Percentiles rank a stretch among this genome's conserved stretches.
Evolutionary conservation across 2,329 filamentous ascomycete species (phyloP).

Genomic region (Orbilia javanica): DNA sequence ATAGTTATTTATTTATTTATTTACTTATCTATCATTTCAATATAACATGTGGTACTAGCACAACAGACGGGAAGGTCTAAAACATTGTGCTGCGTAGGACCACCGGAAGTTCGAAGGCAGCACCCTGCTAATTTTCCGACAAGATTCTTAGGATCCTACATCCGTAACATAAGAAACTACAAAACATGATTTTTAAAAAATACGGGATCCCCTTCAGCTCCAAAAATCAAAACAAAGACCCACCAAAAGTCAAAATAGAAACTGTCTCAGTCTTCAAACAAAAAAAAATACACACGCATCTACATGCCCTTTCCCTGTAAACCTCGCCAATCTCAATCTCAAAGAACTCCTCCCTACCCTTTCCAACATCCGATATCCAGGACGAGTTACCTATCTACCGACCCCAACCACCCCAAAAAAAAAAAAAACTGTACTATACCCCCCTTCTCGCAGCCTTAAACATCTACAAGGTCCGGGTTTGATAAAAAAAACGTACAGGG

Average conservation of each 20-base stretch:
- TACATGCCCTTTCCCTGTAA: neutral
- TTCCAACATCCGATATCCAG: neutral
- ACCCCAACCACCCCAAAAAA: neutral
- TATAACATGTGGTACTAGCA: neutral
- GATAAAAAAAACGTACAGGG: neutral
- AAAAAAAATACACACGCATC: too few relatives aligned
- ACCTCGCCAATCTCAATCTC: neutral
- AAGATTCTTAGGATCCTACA: neutral
- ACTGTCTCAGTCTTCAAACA: neutral
- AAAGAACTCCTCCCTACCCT: neutral
- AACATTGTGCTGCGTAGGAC: too few relatives aligned
- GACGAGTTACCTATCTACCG: neutral
- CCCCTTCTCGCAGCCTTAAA: slow-evolving; percentile 6
- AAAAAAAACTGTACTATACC: too few relatives aligned
- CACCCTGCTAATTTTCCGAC: neutral
- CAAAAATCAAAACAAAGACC: neutral
- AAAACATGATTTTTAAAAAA: too few relatives aligned
- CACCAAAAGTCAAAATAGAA: neutral
- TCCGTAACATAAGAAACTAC: too few relatives aligned
- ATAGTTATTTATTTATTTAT: neutral
- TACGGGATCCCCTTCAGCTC: neutral
- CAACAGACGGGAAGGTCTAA: too few relatives aligned
- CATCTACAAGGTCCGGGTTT: slow-evolving; percentile 1
- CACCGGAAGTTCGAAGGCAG: too few relatives aligned
- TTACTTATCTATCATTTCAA: neutral